These are phyloP conservation scores for Geoglossum glabrum DNA, from an alignment of 495 filamentous ascomycete species.

Conservation along the genomic window DNA sequence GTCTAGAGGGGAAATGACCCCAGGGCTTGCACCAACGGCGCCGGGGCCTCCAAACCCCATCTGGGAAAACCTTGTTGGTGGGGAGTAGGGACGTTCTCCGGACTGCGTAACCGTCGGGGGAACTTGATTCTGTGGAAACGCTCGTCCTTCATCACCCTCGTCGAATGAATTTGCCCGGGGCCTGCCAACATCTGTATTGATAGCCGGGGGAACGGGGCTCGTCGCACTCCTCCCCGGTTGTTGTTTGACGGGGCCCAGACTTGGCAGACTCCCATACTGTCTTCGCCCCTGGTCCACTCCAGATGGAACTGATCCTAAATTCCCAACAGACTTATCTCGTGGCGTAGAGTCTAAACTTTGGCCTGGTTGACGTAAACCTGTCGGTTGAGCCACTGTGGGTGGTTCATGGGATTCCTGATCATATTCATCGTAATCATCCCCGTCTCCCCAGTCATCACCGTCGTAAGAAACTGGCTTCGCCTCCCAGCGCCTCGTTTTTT, in stretches of 20 bases:
- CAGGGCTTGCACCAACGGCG: neutral
- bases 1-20: neutral
- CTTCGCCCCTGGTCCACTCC: neutral
- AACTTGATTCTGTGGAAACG: slow-evolving; percentile 14
- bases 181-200: neutral
- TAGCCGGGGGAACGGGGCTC: neutral
- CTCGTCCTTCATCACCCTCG: slow-evolving; percentile 24
- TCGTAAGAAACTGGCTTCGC: slow-evolving; percentile 77
- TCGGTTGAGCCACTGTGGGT: slow-evolving; percentile 24
- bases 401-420: slow-evolving; percentile 27
- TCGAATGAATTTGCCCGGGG: slow-evolving; percentile 26
- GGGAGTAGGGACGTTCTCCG: slow-evolving; percentile 3
- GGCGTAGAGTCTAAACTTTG: slow-evolving; percentile 11
- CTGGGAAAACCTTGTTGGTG: neutral
- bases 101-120: slow-evolving; percentile 3
- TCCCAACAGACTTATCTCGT: slow-evolving; percentile 8
- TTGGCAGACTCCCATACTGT: slow-evolving; percentile 11
- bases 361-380: slow-evolving; percentile 20
- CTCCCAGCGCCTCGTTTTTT: slow-evolving; percentile 90
- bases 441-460: slow-evolving; percentile 84
- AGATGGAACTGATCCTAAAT: slow-evolving; percentile 7
- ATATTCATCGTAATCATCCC: slow-evolving; percentile 46
- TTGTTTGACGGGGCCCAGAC: no score
- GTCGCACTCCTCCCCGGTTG: neutral
- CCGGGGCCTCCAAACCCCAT: neutral